Base-by-base conservation (phyloP, 257 asterid genomes). In the Solanum stenotomum region DNA sequence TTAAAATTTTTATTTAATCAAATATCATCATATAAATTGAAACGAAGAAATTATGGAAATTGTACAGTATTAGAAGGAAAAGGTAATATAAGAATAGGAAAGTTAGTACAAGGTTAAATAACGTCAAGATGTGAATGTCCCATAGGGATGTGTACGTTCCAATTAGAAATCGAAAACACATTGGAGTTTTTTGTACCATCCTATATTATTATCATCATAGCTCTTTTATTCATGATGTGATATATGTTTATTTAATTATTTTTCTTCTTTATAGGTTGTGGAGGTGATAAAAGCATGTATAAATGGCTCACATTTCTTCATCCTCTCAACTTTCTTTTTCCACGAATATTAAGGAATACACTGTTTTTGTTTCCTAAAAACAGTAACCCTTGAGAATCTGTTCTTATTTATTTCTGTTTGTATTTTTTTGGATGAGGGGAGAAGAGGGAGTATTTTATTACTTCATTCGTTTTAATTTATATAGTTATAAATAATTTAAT, bases 81-180 rank as follows among this genome's bases (percentile, higher is more conserved):
- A 16, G 33, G 15, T 1, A 11, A 46, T 46, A 11, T n/a, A 87
- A 87, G 83, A 86, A 33, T 33, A 29, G 86, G 15, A 87, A 88
- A 5, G 67, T 88, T 92, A 89, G 93, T 92, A 91, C 94, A 87
- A 71, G n/a, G 23, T 90, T 89, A 94, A 75, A 83, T 85, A 4
- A 85, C 49, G 92, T 90, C 93, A 46, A 83, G 5, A 27, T 44
- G 65, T 79, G 10, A 44, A 12, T 49, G 16, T 11, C 6, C 74
- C 75, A 27, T 42, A 22, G 1, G 25, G n/a, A 27, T 81, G 25
- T 1, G 8, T 31, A 84, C 14, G 22, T 79, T 23, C 96, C 95
- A 95, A 95, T 94, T 10, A 77, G 89, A 88, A 35, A 2, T 82
- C 89, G 94, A 92, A 91, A 95, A 90, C 95, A 46, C 96, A 92